phyloP scores from a whole-genome alignment of 768 basidiomycete genomes.

The Naganishia vaughanmartiniae region DNA sequence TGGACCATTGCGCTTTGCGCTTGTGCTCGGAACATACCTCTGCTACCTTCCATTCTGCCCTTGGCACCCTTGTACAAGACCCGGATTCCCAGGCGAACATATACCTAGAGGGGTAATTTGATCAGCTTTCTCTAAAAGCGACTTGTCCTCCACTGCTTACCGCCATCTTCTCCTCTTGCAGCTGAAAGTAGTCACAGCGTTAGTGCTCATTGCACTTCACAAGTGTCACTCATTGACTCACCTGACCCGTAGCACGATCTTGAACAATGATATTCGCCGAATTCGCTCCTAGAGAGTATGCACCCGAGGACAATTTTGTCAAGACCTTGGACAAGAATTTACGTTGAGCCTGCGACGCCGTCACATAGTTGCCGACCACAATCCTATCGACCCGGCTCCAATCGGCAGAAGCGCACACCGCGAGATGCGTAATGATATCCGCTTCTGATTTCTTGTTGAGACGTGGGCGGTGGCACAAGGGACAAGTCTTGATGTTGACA shows the following conservation, averaged over 20 bases:
- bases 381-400: conserved; percentile 86
- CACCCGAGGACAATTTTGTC: conserved; percentile 76
- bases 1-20: not conserved
- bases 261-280: conserved; percentile 98
- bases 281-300: conserved; percentile 89
- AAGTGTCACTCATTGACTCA: conserved; percentile 40
- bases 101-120: conserved; percentile 51
- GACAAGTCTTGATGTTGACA: conserved; percentile 92
- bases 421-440: conserved; percentile 95
- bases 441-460: conserved; percentile 82
- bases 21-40: conserved; percentile 59
- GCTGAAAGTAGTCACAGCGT: conserved; percentile 46
- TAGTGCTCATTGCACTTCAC: not conserved
- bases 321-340: conserved; percentile 95
- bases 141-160: conserved; percentile 35
- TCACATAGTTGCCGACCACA: conserved; percentile 90
- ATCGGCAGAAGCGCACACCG: conserved; percentile 88
- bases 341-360: conserved; percentile 87
- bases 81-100: conserved; percentile 87
- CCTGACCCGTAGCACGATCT: conserved; percentile 73
- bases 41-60: conserved; percentile 79
- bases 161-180: conserved; percentile 95
- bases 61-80: conserved; percentile 84
- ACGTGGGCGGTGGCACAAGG: conserved; percentile 83
- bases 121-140: too few species aligned